Conservation (phyloP, 2,329 filamentous ascomycete species). For the Seiridium cupressi region DNA sequence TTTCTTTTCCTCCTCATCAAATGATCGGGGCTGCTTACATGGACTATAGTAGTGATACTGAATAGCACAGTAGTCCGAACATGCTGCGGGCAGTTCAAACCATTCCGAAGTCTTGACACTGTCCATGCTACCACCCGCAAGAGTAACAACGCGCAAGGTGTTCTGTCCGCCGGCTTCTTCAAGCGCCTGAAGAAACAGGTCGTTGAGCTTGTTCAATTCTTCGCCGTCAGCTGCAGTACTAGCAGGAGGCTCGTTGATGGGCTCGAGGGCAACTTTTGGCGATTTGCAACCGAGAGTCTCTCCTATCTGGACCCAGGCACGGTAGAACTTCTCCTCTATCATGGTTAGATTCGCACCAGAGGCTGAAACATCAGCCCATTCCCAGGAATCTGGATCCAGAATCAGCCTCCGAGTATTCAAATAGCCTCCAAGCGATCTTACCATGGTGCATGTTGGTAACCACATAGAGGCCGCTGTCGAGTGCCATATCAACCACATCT, state of each 20-base stretch:
- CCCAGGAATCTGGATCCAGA: slow-evolving; percentile 45
- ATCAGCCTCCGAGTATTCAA: neutral
- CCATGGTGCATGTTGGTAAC: slow-evolving; percentile 58
- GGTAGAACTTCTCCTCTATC: slow-evolving; percentile 56
- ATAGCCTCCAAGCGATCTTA: slow-evolving; percentile 9
- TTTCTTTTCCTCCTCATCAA: neutral
- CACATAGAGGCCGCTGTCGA: slow-evolving; percentile 46
- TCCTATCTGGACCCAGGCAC: slow-evolving; percentile 58
- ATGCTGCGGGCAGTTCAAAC: slow-evolving; percentile 47
- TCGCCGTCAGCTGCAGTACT: slow-evolving; percentile 47
- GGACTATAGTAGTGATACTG: slow-evolving; percentile 63
- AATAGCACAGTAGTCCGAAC: slow-evolving; percentile 45
- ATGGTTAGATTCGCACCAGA: slow-evolving; percentile 43
- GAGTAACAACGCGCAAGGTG: slow-evolving; percentile 50
- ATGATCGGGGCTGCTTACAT: slow-evolving; percentile 21
- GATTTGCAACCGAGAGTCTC: slow-evolving; percentile 53
- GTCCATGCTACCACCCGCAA: slow-evolving; percentile 51
- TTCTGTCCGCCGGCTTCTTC: slow-evolving; percentile 55
- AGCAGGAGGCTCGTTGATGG: slow-evolving; percentile 58
- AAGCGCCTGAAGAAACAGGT: slow-evolving; percentile 54
- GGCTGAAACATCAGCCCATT: slow-evolving; percentile 53
- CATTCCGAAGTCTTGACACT: slow-evolving; percentile 50
- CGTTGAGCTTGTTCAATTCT: slow-evolving; percentile 53
- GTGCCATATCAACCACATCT: slow-evolving; percentile 55
- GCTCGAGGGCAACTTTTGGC: slow-evolving; percentile 52